Base-by-base conservation (phyloP, 2,329 filamentous ascomycete species). In the Myriangium duriaei region DNA sequence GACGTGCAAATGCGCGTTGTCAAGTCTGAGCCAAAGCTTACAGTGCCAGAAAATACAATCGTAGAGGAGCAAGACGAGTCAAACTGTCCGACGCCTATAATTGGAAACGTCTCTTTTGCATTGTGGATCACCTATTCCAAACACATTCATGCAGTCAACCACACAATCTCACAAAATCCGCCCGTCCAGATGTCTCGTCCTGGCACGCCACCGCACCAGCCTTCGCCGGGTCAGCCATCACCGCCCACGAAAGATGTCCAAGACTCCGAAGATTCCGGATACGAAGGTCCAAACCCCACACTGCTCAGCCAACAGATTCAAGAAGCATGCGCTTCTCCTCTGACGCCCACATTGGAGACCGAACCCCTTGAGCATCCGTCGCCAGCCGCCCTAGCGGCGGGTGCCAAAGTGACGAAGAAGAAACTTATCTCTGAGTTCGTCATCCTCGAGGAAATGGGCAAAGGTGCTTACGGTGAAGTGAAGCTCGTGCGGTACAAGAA, bases 1-100 rank as follows among this genome's bases (percentile, higher is more conserved):
- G 91, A 98, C 55, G 78, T 95, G 18, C 91, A 98, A 60, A 85
- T 98, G 81, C 77, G 91, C 21, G 86, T 98, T 15, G 87, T 96
- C 11, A 85, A 88, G 61, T 94, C 83, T 56, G 86, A 88, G 49
- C 79, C 77, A 47, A 73, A 76, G 13, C 67, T 65, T 40, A 61
- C 67, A 3, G 68, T 69, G 38, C 65, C 74, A 43, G 69, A 72
- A 37, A 71, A 79, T 40, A 67, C 79, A 45, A 72, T 76, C 2
- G 72, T 79, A n/a, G 66, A 74, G 37, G 77, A 85, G 54, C 61
- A 63, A 28, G 72, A 65, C 37, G 70, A 72, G 12, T 19, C 21
- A 4, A 24, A 37, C 17, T 52, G 64, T 6, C 68, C 72, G n/a
- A 58, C 69, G 9, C 59, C 66, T 19, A 54, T 63, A 3, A 66